Evolutionary conservation across 495 filamentous ascomycete species (phyloP).

Genomic region (Talaromyces adpressus): DNA sequence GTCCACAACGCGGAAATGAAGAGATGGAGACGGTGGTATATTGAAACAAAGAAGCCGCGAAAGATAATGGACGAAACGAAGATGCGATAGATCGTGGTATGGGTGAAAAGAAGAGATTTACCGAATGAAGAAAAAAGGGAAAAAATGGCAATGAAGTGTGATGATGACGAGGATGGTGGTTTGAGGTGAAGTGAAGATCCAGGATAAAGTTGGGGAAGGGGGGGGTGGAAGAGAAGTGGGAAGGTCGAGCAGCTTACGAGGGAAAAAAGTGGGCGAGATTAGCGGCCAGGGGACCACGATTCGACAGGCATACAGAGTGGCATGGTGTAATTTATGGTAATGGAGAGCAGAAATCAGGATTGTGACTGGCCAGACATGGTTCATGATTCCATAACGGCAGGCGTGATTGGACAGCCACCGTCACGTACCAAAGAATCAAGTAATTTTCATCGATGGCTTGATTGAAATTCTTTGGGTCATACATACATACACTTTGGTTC

Average conservation of each 20-base stretch:
- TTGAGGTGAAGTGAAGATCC: slow-evolving; percentile 2
- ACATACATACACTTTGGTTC: neutral
- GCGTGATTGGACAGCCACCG: neutral
- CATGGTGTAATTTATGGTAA: neutral
- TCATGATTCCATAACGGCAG: neutral
- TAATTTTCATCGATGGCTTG: neutral
- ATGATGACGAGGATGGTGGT: slow-evolving; percentile 7
- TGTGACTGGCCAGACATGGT: neutral
- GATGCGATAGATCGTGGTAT: neutral
- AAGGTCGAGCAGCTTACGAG: slow-evolving; percentile 1
- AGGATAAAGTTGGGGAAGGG: slow-evolving; percentile 9
- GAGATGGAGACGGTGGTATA: neutral
- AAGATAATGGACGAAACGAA: neutral
- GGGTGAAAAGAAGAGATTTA: neutral
- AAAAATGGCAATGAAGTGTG: slow-evolving; percentile 10
- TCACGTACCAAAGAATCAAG: neutral
- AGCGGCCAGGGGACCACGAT: neutral
- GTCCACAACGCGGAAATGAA: neutral
- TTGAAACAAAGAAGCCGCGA: neutral
- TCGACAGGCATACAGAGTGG: neutral
- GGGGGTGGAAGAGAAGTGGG: slow-evolving; percentile 8
- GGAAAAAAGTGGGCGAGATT: slow-evolving; percentile 5
- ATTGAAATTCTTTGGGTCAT: neutral
- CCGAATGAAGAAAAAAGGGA: slow-evolving; percentile 10
- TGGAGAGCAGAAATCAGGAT: neutral